Evolutionary conservation across 768 basidiomycete genomes (phyloP).

Genomic region (Paxillus ammoniavirescens): DNA sequence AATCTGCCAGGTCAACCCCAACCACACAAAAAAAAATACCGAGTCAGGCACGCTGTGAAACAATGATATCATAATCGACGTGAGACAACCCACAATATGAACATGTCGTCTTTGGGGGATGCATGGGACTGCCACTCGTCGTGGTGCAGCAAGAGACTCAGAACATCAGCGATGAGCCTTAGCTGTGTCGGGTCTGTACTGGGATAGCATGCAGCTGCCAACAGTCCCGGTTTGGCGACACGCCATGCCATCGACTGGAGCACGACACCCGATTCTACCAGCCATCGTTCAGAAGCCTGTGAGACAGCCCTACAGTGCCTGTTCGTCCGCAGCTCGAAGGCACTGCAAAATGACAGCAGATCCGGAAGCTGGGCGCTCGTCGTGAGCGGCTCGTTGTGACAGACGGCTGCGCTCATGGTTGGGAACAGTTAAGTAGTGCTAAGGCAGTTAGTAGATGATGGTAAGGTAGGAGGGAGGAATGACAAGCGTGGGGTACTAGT

Average conservation of each 20-base stretch:
- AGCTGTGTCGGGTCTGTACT: slow-evolving; percentile 57
- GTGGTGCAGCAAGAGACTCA: slow-evolving; percentile 41
- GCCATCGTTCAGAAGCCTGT: slow-evolving; percentile 29
- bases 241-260: slow-evolving; percentile 23
- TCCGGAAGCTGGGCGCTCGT: slow-evolving; percentile 32
- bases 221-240: slow-evolving; percentile 44
- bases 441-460: background rate
- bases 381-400: slow-evolving; percentile 1
- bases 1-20: slow-evolving; percentile 29
- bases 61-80: slow-evolving; percentile 9
- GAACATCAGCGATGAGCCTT: slow-evolving; percentile 48
- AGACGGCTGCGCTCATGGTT: background rate
- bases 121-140: slow-evolving; percentile 21
- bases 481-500: background rate
- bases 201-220: slow-evolving; percentile 60
- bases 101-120: slow-evolving; percentile 14
- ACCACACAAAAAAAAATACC: background rate
- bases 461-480: slow-evolving; percentile 8
- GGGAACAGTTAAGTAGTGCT: background rate
- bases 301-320: slow-evolving; percentile 28
- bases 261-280: slow-evolving; percentile 18
- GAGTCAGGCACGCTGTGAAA: slow-evolving; percentile 6
- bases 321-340: slow-evolving; percentile 28
- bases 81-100: slow-evolving; percentile 20
- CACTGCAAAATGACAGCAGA: slow-evolving; percentile 21